Base-by-base conservation (phyloP, 371 early-diverging fungal genomes). In the Parasitella parasitica region DNA sequence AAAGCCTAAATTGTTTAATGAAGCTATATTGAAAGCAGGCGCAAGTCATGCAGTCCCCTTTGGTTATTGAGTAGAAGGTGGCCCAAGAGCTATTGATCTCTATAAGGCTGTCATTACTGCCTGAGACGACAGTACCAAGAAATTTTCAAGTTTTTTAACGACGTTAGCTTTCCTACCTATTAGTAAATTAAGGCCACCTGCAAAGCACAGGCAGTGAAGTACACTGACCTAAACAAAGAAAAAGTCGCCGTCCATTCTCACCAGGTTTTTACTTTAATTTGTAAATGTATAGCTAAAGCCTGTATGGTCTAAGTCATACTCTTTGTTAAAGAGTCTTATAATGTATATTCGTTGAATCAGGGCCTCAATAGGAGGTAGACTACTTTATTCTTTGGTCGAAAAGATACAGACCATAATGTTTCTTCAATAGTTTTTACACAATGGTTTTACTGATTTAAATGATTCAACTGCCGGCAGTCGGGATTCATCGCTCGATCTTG, bases 211-310 rank as follows among this genome's bases (percentile, higher is more conserved):
- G 94, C 91, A 12, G 86, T 97, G 39, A 87, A 89, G 51, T 79
- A 92, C 32, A 89, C 88, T 59, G 91, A 93, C 13, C 73, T 83
- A 34, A 96, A 97, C 20, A 81, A 83, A 63, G 75, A 76, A 62
- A 95, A 97, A 84, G 84, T 94, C 48, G 91, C 86, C 51, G 73
- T 78, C 5, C 94, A 93, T 72, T 91, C 91, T 20, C 71, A 77
- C 30, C 90, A 91, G 81, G 95, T 95, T 20, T 96, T 93, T 78
- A 83, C 70, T 27, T 72, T 86, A 8, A 73, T 97, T 63, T 97
- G 97, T 1, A 93, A 97, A 55, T 97, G 98, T 77, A 97, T 97
- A 97, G 97, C 98, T 62, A 97, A 97, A 86, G 97, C 98, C 97
- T 96, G 69, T 84, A 93, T 67, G 87, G 89, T 50, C 85, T 97